These are phyloP conservation scores for Ascoidea tarda DNA, from an alignment of 805 yeast genomes.

Conservation along the genomic window DNA sequence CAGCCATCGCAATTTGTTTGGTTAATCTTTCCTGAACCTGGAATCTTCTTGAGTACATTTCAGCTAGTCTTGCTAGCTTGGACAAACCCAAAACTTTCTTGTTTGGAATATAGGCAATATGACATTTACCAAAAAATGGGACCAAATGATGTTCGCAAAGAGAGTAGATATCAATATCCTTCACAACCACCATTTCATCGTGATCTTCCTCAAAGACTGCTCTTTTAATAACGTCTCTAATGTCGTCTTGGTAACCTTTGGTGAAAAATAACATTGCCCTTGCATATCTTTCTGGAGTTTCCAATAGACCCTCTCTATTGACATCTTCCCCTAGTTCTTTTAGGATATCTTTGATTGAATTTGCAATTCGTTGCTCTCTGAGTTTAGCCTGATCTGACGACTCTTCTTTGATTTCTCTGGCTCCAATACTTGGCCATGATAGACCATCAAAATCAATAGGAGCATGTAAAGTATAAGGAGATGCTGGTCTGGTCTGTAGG, in stretches of 20 bases:
- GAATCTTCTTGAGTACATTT: constrained; percentile 88
- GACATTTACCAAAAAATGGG: constrained; percentile 94
- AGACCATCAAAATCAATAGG: constrained; percentile 85
- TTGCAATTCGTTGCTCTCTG: constrained; percentile 68
- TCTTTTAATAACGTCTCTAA: constrained; percentile 68
- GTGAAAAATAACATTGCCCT: constrained; percentile 93
- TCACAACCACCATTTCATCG: constrained; percentile 96
- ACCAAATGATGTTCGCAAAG: constrained; percentile 97
- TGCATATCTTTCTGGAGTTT: constrained; percentile 94
- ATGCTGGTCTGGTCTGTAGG: constrained; percentile 60
- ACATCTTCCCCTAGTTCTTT: constrained; percentile 87
- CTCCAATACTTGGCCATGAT: constrained; percentile 89
- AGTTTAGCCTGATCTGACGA: constrained; percentile 46
- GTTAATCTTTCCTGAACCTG: constrained; percentile 98
- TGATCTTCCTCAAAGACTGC: constrained; percentile 98
- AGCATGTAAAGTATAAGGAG: constrained; percentile 72
- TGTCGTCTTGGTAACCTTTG: constrained; percentile 91
- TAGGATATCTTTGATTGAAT: constrained; percentile 61
- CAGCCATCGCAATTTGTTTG: constrained; percentile 93
- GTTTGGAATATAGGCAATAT: constrained; percentile 95
- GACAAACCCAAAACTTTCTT: constrained; percentile 85
- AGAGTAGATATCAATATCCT: constrained; percentile 85
- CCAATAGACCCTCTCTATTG: constrained; percentile 74
- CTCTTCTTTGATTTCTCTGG: constrained; percentile 62
- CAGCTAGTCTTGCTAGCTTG: constrained; percentile 90